These are phyloP conservation scores for Boletus barrowsii DNA, from an alignment of 768 basidiomycete genomes.

Conservation along the genomic window DNA sequence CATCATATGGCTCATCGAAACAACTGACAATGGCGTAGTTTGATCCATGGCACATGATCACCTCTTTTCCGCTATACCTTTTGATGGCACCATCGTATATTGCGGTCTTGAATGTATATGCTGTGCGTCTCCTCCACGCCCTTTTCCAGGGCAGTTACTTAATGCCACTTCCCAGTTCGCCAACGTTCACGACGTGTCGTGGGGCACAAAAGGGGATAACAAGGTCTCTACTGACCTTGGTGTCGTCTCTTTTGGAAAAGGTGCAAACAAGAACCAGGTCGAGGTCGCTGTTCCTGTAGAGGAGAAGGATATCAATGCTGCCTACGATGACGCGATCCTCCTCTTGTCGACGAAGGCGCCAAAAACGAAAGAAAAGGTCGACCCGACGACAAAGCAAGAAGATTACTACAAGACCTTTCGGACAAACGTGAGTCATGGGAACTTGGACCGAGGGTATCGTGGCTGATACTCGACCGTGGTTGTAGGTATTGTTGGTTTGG, in stretches of 20 bases:
- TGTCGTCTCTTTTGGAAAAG: slow-evolving; percentile 50
- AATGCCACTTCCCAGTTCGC: slow-evolving; percentile 51
- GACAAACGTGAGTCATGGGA: slow-evolving; percentile 58
- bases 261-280: slow-evolving; percentile 67
- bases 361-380: slow-evolving; percentile 57
- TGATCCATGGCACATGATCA: slow-evolving; percentile 98
- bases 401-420: slow-evolving; percentile 55
- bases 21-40: slow-evolving; percentile 45
- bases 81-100: slow-evolving; percentile 94
- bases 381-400: slow-evolving; percentile 50
- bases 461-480: slow-evolving; percentile 10
- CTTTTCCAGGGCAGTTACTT: neutral
- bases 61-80: slow-evolving; percentile 86
- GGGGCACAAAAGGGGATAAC: slow-evolving; percentile 96
- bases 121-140: slow-evolving; percentile 36
- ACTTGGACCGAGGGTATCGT: neutral
- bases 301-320: slow-evolving; percentile 83
- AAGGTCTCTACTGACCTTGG: slow-evolving; percentile 84
- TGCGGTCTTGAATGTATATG: slow-evolving; percentile 89
- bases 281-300: slow-evolving; percentile 61
- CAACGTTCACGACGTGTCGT: slow-evolving; percentile 88
- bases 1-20: neutral
- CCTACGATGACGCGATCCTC: slow-evolving; percentile 90
- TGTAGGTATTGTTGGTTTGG: slow-evolving; percentile 78
- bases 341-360: slow-evolving; percentile 79